Conservation (phyloP, 306 rosid species). For the Ammopiptanthus mongolicus region DNA sequence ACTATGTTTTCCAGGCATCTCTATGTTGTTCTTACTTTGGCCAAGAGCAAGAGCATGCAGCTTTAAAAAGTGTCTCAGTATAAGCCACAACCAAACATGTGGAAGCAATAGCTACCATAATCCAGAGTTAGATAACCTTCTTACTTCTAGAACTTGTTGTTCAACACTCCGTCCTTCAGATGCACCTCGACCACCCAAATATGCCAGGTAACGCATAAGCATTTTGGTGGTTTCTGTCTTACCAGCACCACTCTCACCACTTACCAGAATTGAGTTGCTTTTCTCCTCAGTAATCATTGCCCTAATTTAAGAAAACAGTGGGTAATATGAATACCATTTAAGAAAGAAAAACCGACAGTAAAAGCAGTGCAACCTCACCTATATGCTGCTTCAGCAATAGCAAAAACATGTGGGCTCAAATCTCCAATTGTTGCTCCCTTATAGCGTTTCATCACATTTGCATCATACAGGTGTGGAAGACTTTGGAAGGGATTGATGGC, state of each 20-base stretch:
- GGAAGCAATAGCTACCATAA: constrained; percentile 28
- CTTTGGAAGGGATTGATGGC: constrained; percentile 90
- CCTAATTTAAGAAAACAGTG: constrained; percentile 42
- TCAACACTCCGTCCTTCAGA: constrained; percentile 76
- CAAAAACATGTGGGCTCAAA: constrained; percentile 84
- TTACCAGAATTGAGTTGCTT: constrained; percentile 85
- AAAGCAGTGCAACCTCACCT: constrained; percentile 50
- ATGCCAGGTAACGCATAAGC: constrained; percentile 94
- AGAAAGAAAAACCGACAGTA: constrained; percentile 18
- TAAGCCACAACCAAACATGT: constrained; percentile 14
- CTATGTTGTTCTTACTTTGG: constrained; percentile 3
- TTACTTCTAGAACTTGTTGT: constrained; percentile 87
- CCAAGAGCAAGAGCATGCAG: constrained; percentile 21
- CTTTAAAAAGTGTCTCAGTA: constrained; percentile 13
- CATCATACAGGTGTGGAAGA: constrained; percentile 60
- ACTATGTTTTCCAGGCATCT: constrained; percentile 4
- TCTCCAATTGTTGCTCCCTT: constrained; percentile 56
- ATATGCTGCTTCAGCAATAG: constrained; percentile 83
- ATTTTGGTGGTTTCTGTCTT: constrained; percentile 95
- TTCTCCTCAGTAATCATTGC: constrained; percentile 75
- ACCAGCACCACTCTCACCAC: constrained; percentile 97
- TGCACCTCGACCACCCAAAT: constrained; percentile 69
- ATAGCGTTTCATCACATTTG: constrained; percentile 61
- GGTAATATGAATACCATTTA: constrained; percentile 19
- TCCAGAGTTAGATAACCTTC: constrained; percentile 36